Base-by-base conservation (phyloP, 2,329 filamentous ascomycete species). In the Aaosphaeria arxii region DNA sequence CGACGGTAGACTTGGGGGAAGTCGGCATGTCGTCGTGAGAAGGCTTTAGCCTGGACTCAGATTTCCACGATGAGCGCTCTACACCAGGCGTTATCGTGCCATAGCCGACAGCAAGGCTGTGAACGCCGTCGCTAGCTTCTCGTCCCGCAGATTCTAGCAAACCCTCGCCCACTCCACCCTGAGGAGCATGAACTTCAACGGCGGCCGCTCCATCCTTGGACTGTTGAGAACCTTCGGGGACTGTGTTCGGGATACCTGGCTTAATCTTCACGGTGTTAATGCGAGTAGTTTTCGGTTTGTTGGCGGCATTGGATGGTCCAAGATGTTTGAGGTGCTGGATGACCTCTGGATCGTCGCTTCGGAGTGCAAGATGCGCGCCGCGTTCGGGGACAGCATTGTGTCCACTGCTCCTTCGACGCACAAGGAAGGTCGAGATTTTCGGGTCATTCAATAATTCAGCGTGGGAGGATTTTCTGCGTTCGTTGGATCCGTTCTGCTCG, bases 231-330 rank as follows among this genome's bases (percentile, higher is more conserved):
- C 74, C 63, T 51, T 76, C 76, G 5, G 73, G 64, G 44, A 72
- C 71, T 30, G 73, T 74, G 54, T 71, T 57, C 40, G 64, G 66
- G 64, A 46, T 50, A 11, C 75, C 80, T 11, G 81, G 82, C 64
- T 86, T 86, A 66, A 86, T 85, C 66, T 85, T 86, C 52, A 86
- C 83, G 7, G 76, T 78, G 48, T 77, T 77, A 64, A 82, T 85
- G 33, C 83, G 80, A 5, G 83, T 86, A 33, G 78, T 69, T 45
- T 81, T 80, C 3, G 83, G 83, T 39, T 77, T 73, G 52, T 75
- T 82, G 17, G 83, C 83, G 11, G 79, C 72, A 56, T 86, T 86
- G 13, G 81, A 85, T 0, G 83, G 83, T 4, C 83, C 83, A 2
- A 86, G 74, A 58, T 85, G 81, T 59, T 81, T 83, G 17, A 86